These are phyloP conservation scores for Astragalus membranaceus DNA, from an alignment of 306 rosid genomes.

Conservation along the genomic window DNA sequence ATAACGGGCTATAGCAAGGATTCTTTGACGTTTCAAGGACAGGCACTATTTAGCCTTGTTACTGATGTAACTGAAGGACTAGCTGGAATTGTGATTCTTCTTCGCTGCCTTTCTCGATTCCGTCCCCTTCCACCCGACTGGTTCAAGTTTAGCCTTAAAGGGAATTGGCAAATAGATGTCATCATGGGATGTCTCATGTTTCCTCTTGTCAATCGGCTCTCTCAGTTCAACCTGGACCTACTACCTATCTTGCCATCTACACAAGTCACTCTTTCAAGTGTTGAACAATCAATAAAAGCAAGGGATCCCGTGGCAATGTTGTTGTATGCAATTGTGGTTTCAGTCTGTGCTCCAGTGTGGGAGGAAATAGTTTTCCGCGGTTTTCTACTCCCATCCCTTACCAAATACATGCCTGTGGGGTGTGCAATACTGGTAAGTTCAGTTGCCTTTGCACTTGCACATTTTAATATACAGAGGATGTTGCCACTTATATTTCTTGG, in stretches of 20 bases:
- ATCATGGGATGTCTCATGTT: slow-evolving; percentile 83
- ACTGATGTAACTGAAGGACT: slow-evolving; percentile 88
- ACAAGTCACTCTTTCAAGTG: slow-evolving; percentile 71
- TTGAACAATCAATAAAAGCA: slow-evolving; percentile 84
- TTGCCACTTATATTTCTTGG: slow-evolving; percentile 90
- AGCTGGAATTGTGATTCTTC: slow-evolving; percentile 76
- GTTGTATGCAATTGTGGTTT: slow-evolving; percentile 67
- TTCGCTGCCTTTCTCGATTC: slow-evolving; percentile 69
- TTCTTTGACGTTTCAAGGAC: slow-evolving; percentile 74
- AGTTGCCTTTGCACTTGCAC: slow-evolving; percentile 82
- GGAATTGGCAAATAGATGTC: slow-evolving; percentile 86
- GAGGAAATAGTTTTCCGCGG: slow-evolving; percentile 96
- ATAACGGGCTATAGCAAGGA: slow-evolving; percentile 70
- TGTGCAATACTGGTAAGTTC: slow-evolving; percentile 89
- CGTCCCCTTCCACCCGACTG: slow-evolving; percentile 93
- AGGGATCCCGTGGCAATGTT: slow-evolving; percentile 93
- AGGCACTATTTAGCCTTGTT: slow-evolving; percentile 79
- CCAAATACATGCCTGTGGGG: slow-evolving; percentile 95
- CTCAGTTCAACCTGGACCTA: slow-evolving; percentile 77
- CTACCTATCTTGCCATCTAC: slow-evolving; percentile 80
- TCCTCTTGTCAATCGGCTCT: slow-evolving; percentile 75
- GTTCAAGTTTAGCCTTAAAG: slow-evolving; percentile 77
- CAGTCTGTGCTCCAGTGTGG: slow-evolving; percentile 95
- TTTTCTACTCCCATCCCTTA: slow-evolving; percentile 85
- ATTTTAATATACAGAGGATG: slow-evolving; percentile 91